Conservation (phyloP, 257 asterid genomes). For the Phtheirospermum japonicum region DNA sequence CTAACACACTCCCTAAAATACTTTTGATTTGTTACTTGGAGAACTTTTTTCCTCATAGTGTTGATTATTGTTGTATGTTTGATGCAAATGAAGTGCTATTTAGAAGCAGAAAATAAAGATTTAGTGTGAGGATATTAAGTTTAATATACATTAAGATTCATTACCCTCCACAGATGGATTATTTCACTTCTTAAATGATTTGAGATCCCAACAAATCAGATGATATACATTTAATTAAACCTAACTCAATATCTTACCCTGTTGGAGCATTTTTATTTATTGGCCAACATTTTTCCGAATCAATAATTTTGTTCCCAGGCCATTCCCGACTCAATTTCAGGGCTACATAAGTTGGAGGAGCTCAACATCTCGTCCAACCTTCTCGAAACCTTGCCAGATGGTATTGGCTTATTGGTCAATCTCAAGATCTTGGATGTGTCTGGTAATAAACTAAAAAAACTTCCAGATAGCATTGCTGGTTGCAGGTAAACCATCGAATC, state of each 20-base stretch:
- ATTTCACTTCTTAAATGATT: not conserved
- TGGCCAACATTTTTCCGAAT: not conserved
- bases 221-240: not conserved
- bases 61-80: not conserved
- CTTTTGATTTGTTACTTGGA: not conserved
- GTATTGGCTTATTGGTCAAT: slow-evolving; percentile 53
- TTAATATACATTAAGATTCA: not conserved
- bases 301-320: slow-evolving; percentile 29
- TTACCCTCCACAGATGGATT: not conserved
- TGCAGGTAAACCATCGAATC: slow-evolving; percentile 46
- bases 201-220: not conserved
- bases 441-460: slow-evolving; percentile 48
- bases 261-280: not conserved
- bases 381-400: slow-evolving; percentile 51
- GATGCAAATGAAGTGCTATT: not conserved
- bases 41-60: too few relatives aligned
- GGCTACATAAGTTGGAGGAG: slow-evolving; percentile 53
- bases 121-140: not conserved
- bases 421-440: slow-evolving; percentile 53
- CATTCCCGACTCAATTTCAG: slow-evolving; percentile 59
- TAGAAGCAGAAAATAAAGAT: not conserved
- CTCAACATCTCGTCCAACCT: slow-evolving; percentile 56
- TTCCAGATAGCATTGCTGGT: slow-evolving; percentile 62
- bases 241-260: not conserved
- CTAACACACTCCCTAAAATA: not conserved